Evolutionary conservation across 192 early-diverging fungal genomes (phyloP).

Genomic region (Backusella morwellensis): DNA sequence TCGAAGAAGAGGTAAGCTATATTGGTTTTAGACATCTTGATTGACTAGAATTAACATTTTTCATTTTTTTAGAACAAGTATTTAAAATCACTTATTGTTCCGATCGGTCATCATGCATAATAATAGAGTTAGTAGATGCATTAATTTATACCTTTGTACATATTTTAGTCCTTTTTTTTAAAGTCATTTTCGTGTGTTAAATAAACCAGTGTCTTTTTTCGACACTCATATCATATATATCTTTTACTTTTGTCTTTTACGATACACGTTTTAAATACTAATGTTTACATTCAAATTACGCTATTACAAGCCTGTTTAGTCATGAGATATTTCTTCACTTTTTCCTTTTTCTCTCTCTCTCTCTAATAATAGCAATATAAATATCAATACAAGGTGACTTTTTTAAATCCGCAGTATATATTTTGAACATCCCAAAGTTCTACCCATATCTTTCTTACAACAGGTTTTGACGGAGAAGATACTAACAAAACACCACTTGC

Average conservation of each 20-base stretch:
- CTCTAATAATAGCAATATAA: too few species aligned
- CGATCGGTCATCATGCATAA: neutral
- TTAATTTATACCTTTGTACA: conserved; percentile 4
- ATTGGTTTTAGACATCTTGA: neutral
- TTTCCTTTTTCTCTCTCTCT: too few species aligned
- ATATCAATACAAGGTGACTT: too few species aligned
- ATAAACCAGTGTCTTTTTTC: neutral
- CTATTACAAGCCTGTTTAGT: too few species aligned
- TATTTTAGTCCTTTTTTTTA: neutral
- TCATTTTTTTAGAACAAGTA: conserved; percentile 7
- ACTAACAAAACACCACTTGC: neutral
- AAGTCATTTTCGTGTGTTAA: neutral
- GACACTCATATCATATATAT: neutral
- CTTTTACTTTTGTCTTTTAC: neutral
- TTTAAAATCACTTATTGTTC: neutral
- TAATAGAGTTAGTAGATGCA: neutral
- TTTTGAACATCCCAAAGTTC: neutral
- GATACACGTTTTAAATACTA: neutral
- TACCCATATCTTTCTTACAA: too few species aligned
- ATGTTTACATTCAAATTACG: too few species aligned
- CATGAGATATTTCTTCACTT: too few species aligned
- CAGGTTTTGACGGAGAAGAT: neutral
- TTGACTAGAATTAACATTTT: neutral
- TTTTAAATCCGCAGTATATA: neutral
- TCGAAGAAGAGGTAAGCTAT: conserved; percentile 30